Evolutionary conservation across 371 early-diverging fungal species (phyloP).

Genomic region (Mortierella sp.): DNA sequence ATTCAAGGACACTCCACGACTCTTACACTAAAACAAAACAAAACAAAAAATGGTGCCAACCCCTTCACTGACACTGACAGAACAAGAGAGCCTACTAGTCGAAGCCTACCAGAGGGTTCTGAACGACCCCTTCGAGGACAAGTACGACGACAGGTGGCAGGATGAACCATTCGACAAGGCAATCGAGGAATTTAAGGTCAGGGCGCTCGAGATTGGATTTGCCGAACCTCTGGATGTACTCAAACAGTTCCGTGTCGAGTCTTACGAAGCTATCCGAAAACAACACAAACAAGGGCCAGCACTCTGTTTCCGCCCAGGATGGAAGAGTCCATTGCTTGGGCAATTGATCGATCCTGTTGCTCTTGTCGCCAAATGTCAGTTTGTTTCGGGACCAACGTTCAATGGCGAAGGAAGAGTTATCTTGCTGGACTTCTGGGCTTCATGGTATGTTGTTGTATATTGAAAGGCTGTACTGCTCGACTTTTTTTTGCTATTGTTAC

Average conservation of each 20-base stretch:
- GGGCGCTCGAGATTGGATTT: constrained; percentile 48
- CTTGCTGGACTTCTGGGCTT: constrained; percentile 53
- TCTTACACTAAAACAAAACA: not conserved
- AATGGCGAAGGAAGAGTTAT: constrained; percentile 22
- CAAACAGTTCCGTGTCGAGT: constrained; percentile 35
- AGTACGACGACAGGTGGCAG: constrained; percentile 56
- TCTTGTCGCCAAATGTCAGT: constrained; percentile 27
- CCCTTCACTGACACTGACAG: constrained; percentile 39
- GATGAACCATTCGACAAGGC: constrained; percentile 51
- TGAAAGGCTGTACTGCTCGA: no score
- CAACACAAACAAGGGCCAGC: constrained; percentile 50
- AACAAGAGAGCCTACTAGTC: constrained; percentile 29
- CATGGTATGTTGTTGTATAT: constrained; percentile 25
- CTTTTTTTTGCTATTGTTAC: not conserved
- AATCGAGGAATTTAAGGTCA: constrained; percentile 42
- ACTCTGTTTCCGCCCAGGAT: constrained; percentile 47
- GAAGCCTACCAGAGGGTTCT: constrained; percentile 49
- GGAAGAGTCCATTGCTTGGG: constrained; percentile 45
- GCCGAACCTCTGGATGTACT: constrained; percentile 47
- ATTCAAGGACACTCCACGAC: no score
- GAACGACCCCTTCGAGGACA: constrained; percentile 55
- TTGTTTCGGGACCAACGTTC: constrained; percentile 38
- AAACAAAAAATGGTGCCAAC: constrained; percentile 15
- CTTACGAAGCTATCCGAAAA: constrained; percentile 40
- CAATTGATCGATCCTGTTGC: constrained; percentile 13